Evolutionary conservation across 164 flowering plant species (phyloP).

Genomic region (Sextonia rubra): DNA sequence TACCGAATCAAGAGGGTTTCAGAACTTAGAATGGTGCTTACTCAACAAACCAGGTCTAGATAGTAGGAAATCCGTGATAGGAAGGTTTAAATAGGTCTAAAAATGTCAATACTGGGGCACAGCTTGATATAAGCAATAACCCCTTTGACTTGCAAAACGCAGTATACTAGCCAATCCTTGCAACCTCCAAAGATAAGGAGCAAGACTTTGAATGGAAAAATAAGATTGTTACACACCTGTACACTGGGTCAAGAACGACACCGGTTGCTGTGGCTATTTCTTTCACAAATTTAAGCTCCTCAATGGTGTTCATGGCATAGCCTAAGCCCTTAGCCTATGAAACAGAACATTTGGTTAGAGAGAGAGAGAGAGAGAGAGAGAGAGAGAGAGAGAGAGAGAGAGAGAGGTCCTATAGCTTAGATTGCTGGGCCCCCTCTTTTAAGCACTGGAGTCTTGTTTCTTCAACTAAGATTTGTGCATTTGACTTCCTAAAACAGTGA

Average conservation of each 20-base stretch:
- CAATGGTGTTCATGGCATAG: constrained; percentile 71
- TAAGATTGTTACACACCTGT: constrained; percentile 47
- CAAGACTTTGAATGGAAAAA: not conserved
- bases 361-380: no score
- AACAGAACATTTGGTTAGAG: not conserved
- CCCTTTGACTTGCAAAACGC: no score
- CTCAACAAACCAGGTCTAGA: no score
- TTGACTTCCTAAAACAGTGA: not conserved
- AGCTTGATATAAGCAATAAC: no score
- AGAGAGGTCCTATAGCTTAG: no score
- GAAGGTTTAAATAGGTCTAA: not conserved
- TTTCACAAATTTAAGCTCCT: constrained; percentile 79
- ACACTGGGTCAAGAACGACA: constrained; percentile 84
- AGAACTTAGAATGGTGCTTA: no score
- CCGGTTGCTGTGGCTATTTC: constrained; percentile 82
- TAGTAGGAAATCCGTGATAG: not conserved
- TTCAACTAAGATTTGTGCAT: not conserved
- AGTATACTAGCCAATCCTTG: not conserved
- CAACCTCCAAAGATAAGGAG: not conserved
- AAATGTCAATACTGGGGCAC: not conserved
- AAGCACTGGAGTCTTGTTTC: no score
- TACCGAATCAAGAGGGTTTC: no score
- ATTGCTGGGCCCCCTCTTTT: no score
- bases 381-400: no score
- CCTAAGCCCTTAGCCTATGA: constrained; percentile 75